These are phyloP conservation scores for Penicillium psychrosexuale DNA, from an alignment of 2,329 filamentous ascomycete species.

Conservation along the genomic window DNA sequence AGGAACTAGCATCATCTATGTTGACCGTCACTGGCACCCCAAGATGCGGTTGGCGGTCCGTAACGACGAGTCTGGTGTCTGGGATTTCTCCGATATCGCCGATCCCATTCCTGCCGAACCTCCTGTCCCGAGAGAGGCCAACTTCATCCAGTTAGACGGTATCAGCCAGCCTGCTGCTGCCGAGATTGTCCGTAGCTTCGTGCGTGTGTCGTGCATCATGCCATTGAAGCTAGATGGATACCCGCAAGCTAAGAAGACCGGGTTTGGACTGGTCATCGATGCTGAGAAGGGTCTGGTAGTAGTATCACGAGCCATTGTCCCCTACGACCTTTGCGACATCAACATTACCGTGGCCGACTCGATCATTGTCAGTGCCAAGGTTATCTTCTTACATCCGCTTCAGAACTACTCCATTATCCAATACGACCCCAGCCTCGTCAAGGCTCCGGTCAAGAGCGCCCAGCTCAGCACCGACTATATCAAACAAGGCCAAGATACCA, in stretches of 20 bases:
- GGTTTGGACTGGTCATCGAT: constrained; percentile 95
- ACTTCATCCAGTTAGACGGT: constrained; percentile 88
- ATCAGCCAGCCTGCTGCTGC: constrained; percentile 86
- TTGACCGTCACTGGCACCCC: constrained; percentile 92
- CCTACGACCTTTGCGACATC: constrained; percentile 95
- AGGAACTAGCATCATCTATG: constrained; percentile 85
- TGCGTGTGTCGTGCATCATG: constrained; percentile 88
- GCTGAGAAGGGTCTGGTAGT: constrained; percentile 93
- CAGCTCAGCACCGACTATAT: constrained; percentile 76
- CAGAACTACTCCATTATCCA: constrained; percentile 96
- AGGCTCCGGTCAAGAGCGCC: constrained; percentile 87
- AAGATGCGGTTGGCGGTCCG: constrained; percentile 91
- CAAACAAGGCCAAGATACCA: constrained; percentile 88
- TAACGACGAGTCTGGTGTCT: constrained; percentile 84
- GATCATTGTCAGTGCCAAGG: constrained; percentile 88
- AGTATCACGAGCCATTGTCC: constrained; percentile 89
- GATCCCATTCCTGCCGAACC: constrained; percentile 73
- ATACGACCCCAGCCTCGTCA: constrained; percentile 90
- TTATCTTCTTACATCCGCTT: constrained; percentile 91
- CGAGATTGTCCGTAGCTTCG: constrained; percentile 90
- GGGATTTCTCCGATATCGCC: constrained; percentile 88
- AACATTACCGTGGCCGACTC: constrained; percentile 95
- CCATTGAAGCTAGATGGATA: constrained; percentile 97
- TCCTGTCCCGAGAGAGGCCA: constrained; percentile 71
- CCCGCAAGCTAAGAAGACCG: constrained; percentile 88